Percentiles rank a stretch among this genome's conserved stretches.
These are phyloP conservation scores for Periglandula ipomoeae DNA, from an alignment of 2,329 filamentous ascomycete species.

Conservation along the genomic window DNA sequence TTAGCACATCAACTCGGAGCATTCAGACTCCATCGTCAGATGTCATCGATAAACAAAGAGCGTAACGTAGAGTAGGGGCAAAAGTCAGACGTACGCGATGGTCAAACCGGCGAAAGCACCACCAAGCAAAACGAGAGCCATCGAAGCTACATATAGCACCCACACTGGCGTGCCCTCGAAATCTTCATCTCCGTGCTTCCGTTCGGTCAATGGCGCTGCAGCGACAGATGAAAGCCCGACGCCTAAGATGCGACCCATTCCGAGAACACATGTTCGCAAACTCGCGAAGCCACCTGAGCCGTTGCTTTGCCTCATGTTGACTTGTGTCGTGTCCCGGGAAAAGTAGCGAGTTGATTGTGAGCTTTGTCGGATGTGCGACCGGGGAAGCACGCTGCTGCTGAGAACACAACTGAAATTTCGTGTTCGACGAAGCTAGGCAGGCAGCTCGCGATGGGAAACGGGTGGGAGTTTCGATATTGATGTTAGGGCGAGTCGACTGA, in stretches of 20 bases:
- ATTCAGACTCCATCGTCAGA: too few relatives aligned
- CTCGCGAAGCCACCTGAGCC: conserved; percentile 26
- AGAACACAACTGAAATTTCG: not conserved
- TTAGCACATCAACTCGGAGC: too few relatives aligned
- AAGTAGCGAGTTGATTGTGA: not conserved
- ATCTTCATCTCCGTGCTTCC: conserved; percentile 35
- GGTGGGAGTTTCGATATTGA: not conserved
- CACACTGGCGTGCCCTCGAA: conserved; percentile 59
- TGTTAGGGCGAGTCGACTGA: not conserved
- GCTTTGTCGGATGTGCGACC: not conserved
- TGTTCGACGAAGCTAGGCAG: not conserved
- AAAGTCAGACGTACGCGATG: conserved; percentile 56
- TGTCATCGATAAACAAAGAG: too few relatives aligned
- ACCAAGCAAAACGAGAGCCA: conserved; percentile 73
- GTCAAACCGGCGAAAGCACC: conserved; percentile 94
- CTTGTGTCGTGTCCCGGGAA: not conserved
- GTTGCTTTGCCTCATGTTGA: conserved; percentile 18
- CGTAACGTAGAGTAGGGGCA: too few relatives aligned
- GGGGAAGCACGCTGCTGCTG: not conserved
- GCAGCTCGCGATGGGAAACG: not conserved
- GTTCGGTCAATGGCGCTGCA: conserved; percentile 33
- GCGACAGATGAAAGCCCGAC: conserved; percentile 39
- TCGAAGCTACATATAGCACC: conserved; percentile 71
- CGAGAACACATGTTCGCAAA: conserved; percentile 40
- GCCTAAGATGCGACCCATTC: conserved; percentile 41